Conservation (phyloP, 768 basidiomycete genomes). For the Rhizopogon sp. region DNA sequence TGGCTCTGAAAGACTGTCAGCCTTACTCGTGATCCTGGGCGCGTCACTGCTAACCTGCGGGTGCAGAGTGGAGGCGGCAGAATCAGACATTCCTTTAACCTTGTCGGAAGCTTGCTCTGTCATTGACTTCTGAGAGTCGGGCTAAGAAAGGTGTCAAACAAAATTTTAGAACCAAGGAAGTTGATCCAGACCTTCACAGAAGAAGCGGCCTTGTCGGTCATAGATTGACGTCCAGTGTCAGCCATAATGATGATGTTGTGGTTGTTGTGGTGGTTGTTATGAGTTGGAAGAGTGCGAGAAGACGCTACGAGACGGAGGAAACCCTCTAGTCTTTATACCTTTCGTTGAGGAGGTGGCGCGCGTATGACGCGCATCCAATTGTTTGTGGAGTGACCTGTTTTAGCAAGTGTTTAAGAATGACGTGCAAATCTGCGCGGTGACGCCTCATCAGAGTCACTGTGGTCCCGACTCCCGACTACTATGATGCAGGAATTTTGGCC, state of each 20-base stretch:
- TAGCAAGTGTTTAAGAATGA: too few species aligned
- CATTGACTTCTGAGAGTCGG: conserved; percentile 54
- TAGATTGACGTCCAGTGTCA: conserved; percentile 51
- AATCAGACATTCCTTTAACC: conserved; percentile 44
- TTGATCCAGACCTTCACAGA: conserved; percentile 39
- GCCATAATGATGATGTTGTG: conserved; percentile 35
- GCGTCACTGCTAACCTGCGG: conserved; percentile 32
- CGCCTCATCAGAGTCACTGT: background rate
- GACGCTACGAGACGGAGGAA: background rate
- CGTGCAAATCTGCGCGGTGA: background rate
- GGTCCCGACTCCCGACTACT: too few species aligned
- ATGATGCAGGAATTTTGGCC: too few species aligned
- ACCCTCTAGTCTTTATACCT: conserved; percentile 3
- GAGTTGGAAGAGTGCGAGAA: background rate
- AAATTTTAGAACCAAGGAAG: background rate
- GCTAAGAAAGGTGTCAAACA: conserved; percentile 26
- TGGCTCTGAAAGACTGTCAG: conserved; percentile 31
- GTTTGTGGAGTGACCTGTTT: too few species aligned
- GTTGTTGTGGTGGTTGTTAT: background rate
- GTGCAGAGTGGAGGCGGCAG: conserved; percentile 41
- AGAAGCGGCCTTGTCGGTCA: conserved; percentile 52
- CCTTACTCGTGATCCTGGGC: background rate
- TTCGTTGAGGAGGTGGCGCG: background rate
- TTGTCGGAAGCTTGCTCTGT: conserved; percentile 47
- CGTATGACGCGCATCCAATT: too few species aligned